Conservation (phyloP, 2,329 filamentous ascomycete genomes). For the Aulographum hederae region DNA sequence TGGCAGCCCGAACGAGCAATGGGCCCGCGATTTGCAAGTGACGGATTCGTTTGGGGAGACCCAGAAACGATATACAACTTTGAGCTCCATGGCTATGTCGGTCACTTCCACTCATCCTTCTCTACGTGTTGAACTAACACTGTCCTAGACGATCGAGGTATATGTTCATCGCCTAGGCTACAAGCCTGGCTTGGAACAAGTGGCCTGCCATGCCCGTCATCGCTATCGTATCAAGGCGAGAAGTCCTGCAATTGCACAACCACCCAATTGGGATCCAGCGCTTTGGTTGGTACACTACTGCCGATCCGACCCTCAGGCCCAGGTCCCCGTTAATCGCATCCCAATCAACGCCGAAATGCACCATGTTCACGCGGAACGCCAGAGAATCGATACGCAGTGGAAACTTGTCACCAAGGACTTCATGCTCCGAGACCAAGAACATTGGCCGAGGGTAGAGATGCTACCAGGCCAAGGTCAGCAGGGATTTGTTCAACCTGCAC, state of each 20-base stretch:
- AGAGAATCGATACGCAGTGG: conserved; percentile 49
- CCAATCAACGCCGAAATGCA: conserved; percentile 42
- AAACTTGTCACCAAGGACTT: conserved; percentile 77
- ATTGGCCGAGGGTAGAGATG: conserved; percentile 74
- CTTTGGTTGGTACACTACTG: conserved; percentile 89
- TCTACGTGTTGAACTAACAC: conserved; percentile 5
- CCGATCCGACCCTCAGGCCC: conserved; percentile 50
- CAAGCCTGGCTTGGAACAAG: conserved; percentile 44
- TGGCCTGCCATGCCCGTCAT: conserved; percentile 60
- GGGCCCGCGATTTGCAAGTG: conserved; percentile 62
- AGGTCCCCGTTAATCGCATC: conserved; percentile 50
- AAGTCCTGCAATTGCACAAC: conserved; percentile 47
- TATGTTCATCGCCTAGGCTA: conserved; percentile 70
- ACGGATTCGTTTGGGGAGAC: conserved; percentile 84
- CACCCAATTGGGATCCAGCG: conserved; percentile 58
- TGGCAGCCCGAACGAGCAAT: conserved; percentile 70
- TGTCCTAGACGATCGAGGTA: conserved; percentile 69
- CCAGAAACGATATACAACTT: conserved; percentile 61
- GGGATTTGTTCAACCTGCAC: conserved; percentile 7
- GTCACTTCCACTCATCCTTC: conserved; percentile 5
- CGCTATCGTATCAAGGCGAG: conserved; percentile 75
- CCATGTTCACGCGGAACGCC: conserved; percentile 40
- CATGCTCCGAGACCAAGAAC: conserved; percentile 74
- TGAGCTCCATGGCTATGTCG: conserved; percentile 50
- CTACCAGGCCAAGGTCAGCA: conserved; percentile 4